Evolutionary conservation across 208 protist species (phyloP).

Genomic region (Trypanosoma platydactyli): DNA sequence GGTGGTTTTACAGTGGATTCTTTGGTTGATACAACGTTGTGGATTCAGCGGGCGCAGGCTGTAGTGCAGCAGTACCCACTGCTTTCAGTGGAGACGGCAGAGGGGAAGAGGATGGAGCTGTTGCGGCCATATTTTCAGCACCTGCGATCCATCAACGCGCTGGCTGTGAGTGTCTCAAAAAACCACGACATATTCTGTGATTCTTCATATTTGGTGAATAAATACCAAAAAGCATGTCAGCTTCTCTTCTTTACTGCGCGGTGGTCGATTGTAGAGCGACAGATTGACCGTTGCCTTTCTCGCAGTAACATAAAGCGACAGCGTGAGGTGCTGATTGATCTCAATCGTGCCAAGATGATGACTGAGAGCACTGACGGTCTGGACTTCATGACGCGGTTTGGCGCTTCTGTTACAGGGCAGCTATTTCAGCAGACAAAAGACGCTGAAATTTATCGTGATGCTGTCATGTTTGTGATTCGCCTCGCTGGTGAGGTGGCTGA

Average conservation of each 20-base stretch:
- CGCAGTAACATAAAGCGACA: conserved; percentile 34
- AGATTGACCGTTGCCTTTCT: conserved; percentile 51
- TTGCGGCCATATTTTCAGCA: conserved; percentile 70
- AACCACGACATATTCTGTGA: conserved; percentile 55
- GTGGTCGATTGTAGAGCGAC: conserved; percentile 76
- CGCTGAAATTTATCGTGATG: conserved; percentile 63
- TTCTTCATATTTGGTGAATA: conserved; percentile 61
- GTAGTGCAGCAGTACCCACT: conserved; percentile 32
- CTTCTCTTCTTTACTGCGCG: conserved; percentile 76
- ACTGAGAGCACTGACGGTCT: conserved; percentile 30
- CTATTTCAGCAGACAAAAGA: conserved; percentile 72
- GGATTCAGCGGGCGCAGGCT: conserved; percentile 20
- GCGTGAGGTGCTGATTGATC: conserved; percentile 51
- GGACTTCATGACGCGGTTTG: conserved; percentile 21
- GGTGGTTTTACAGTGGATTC: conserved; percentile 39
- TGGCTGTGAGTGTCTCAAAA: conserved; percentile 72
- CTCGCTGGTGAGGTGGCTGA: conserved; percentile 58
- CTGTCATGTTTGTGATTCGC: conserved; percentile 79
- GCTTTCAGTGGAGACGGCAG: conserved; percentile 12
- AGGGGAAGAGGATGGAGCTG: background rate
- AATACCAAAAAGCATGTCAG: conserved; percentile 55
- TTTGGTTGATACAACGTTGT: conserved; percentile 28
- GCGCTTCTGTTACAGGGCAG: conserved; percentile 49
- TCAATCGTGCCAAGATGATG: conserved; percentile 44
- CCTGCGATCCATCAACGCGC: conserved; percentile 55